A percentile compares a stretch with the other conserved stretches of the same genome.
Evolutionary conservation across 176 grass and related monocot species (phyloP).

Genomic region (Musa beccarii): DNA sequence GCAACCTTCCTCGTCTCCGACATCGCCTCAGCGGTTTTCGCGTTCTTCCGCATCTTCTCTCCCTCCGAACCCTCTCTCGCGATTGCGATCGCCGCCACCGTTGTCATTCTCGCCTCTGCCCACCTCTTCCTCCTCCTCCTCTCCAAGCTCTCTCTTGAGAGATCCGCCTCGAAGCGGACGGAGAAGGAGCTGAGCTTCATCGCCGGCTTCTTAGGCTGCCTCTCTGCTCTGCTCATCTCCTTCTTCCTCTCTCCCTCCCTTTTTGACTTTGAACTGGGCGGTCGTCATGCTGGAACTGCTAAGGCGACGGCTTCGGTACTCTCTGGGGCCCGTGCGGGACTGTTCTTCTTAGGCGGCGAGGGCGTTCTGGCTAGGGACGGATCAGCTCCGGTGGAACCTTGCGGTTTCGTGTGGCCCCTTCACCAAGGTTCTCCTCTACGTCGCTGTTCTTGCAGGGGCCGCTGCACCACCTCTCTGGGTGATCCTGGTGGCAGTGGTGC

Average conservation of each 20-base stretch:
- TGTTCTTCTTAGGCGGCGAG: slow-evolving; percentile 45
- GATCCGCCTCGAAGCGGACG: slow-evolving; percentile 33
- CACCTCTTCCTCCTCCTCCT: slow-evolving; percentile 42
- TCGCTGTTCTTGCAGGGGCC: slow-evolving; percentile 37
- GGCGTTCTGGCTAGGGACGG: slow-evolving; percentile 81
- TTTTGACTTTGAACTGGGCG: slow-evolving; percentile 13
- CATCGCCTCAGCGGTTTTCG: slow-evolving; percentile 24
- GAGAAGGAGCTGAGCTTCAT: slow-evolving; percentile 38
- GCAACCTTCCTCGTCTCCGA: slow-evolving; percentile 34
- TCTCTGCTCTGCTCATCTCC: slow-evolving; percentile 23
- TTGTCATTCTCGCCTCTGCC: slow-evolving; percentile 28
- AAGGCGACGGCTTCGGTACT: neutral
- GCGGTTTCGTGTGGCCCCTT: slow-evolving; percentile 45
- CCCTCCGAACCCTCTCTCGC: neutral
- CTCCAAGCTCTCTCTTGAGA: slow-evolving; percentile 19
- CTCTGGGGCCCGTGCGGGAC: slow-evolving; percentile 32
- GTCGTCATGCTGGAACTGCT: neutral
- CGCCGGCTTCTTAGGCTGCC: slow-evolving; percentile 24
- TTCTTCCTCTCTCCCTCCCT: slow-evolving; percentile 27
- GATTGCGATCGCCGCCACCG: slow-evolving; percentile 9
- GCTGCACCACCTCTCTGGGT: slow-evolving; percentile 32
- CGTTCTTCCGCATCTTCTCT: slow-evolving; percentile 25
- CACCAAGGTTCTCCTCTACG: slow-evolving; percentile 36
- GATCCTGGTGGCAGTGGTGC: slow-evolving; percentile 13
- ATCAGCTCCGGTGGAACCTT: slow-evolving; percentile 59